Evolutionary conservation across 2,329 filamentous ascomycete genomes (phyloP).

Genomic region (Nemania diffusa): DNA sequence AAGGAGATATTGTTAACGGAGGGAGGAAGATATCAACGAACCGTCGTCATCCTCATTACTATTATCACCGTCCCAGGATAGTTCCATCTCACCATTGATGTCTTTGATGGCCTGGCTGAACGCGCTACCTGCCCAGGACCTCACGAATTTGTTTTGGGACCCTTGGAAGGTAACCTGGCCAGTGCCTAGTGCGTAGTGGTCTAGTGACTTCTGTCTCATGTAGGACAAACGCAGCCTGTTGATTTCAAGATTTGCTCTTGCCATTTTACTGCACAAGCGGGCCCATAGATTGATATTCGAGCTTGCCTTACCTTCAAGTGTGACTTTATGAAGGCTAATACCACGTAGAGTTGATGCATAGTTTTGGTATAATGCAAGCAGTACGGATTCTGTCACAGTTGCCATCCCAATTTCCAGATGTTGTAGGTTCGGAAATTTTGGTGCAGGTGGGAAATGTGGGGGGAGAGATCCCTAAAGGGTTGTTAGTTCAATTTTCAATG

Average conservation of each 20-base stretch:
- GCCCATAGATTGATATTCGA: slow-evolving; percentile 53
- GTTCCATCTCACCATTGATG: slow-evolving; percentile 20
- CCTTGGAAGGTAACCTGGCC: slow-evolving; percentile 11
- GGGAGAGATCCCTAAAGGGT: slow-evolving; percentile 4
- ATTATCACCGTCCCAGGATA: background rate
- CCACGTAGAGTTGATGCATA: slow-evolving; percentile 56
- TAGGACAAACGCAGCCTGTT: slow-evolving; percentile 49
- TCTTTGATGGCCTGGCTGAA: slow-evolving; percentile 25
- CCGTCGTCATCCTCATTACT: slow-evolving; percentile 19
- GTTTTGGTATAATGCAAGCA: slow-evolving; percentile 54
- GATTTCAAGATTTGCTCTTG: slow-evolving; percentile 49
- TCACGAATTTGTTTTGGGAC: slow-evolving; percentile 1
- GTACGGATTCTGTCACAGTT: slow-evolving; percentile 41
- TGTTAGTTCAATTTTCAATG: slow-evolving; percentile 10
- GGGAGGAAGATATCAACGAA: slow-evolving; percentile 7
- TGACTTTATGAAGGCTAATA: slow-evolving; percentile 60
- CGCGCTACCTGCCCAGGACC: slow-evolving; percentile 27
- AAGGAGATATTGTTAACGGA: background rate
- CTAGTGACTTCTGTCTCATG: slow-evolving; percentile 39
- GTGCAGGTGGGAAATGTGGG: slow-evolving; percentile 37
- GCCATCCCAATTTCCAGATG: slow-evolving; percentile 58
- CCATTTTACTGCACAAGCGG: slow-evolving; percentile 52
- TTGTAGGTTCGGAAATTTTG: slow-evolving; percentile 51
- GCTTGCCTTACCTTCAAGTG: slow-evolving; percentile 34
- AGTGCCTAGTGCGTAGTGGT: accelerated